Evolutionary conservation across 306 rosid species (phyloP).

Genomic region (Cicer chorassanicum): DNA sequence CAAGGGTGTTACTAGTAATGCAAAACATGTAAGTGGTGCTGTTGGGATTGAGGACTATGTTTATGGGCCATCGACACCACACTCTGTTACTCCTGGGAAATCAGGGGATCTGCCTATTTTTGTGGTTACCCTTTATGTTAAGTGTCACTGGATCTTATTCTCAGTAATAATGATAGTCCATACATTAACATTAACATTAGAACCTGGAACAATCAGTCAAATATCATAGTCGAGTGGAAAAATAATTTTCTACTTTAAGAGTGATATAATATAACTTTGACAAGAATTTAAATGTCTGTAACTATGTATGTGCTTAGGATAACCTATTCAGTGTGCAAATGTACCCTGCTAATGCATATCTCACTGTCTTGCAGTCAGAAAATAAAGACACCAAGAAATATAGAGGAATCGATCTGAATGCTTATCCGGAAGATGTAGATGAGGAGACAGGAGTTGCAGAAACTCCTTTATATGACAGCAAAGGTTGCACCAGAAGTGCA

Average conservation of each 20-base stretch:
- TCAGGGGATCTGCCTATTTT: no score
- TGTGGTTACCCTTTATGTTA: no score
- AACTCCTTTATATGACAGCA: not conserved
- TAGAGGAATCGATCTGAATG: not conserved
- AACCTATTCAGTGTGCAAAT: not conserved
- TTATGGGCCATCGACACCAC: no score
- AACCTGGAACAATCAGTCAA: not conserved
- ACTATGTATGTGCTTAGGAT: not conserved
- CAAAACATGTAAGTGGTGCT: not conserved
- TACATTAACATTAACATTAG: no score
- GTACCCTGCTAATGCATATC: not conserved
- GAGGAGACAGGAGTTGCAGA: not conserved
- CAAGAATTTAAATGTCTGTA: not conserved
- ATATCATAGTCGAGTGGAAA: not conserved
- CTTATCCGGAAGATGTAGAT: not conserved
- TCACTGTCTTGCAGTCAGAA: constrained; percentile 20
- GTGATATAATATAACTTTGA: constrained; percentile 5
- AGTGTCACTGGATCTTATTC: no score
- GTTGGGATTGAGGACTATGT: no score
- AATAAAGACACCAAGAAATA: constrained; percentile 16
- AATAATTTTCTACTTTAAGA: not conserved
- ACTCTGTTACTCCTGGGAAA: no score
- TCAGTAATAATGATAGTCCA: no score
- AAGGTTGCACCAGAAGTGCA: not conserved
- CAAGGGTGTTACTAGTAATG: not conserved